These are phyloP conservation scores for Trypanosoma grayi DNA, from an alignment of 208 protist genomes.

Conservation along the genomic window DNA sequence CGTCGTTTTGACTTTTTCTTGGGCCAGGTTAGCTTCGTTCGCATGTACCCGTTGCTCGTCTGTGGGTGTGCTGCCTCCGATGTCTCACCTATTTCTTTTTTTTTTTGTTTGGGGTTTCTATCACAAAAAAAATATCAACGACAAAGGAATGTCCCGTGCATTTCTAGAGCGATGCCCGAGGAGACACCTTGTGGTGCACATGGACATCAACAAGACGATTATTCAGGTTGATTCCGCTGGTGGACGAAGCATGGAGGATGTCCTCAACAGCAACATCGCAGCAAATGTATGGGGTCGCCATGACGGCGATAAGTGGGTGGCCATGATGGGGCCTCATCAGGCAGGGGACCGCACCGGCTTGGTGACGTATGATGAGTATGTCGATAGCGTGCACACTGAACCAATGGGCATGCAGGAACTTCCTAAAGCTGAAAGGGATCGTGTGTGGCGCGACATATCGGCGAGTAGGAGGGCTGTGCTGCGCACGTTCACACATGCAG, in stretches of 20 bases:
- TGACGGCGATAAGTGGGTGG: slow-evolving; percentile 35
- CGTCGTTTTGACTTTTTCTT: too few species aligned
- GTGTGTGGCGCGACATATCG: slow-evolving; percentile 63
- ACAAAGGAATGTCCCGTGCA: slow-evolving; percentile 40
- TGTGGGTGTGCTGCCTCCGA: background rate
- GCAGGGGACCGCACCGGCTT: slow-evolving; percentile 23
- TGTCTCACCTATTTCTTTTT: background rate
- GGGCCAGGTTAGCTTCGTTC: too few species aligned
- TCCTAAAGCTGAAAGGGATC: slow-evolving; percentile 41
- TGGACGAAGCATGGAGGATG: slow-evolving; percentile 72
- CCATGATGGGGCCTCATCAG: slow-evolving; percentile 56
- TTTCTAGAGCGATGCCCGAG: slow-evolving; percentile 53
- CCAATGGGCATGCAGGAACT: slow-evolving; percentile 70
- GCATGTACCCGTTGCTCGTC: too few species aligned
- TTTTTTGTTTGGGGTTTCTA: background rate
- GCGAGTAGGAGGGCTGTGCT: slow-evolving; percentile 41
- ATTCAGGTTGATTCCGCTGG: slow-evolving; percentile 82
- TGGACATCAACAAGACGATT: slow-evolving; percentile 92
- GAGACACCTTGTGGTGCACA: slow-evolving; percentile 80
- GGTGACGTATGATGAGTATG: slow-evolving; percentile 64
- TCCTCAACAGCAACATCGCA: slow-evolving; percentile 85
- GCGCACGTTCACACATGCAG: slow-evolving; percentile 60
- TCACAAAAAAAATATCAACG: background rate
- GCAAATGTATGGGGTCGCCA: slow-evolving; percentile 69
- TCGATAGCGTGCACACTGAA: slow-evolving; percentile 55